Base-by-base conservation (phyloP, 2,329 filamentous ascomycete genomes). In the Cordyceps cicadae region DNA sequence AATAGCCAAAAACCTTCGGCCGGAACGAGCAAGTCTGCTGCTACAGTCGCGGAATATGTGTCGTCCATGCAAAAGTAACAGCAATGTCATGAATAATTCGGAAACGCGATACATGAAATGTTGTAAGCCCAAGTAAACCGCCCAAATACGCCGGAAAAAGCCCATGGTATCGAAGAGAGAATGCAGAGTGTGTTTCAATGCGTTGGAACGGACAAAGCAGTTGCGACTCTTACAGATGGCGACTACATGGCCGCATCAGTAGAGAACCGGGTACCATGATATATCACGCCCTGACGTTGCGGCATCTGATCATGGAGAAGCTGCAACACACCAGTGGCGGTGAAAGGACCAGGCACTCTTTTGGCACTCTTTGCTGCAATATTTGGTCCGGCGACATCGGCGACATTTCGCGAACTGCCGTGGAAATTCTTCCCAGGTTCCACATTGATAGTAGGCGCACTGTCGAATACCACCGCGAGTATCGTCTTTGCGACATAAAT, bases 311-410 rank as follows among this genome's bases (percentile, higher is more conserved):
- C 72, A 83, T 75, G 81, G 79, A 39, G 81, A 77, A 54, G 89
- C 89, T 62, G 88, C 87, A 62, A 94, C 88, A 73, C 94, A 99
- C 94, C 94, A 99, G 76, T 97, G 95, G 63, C 94, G 87, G 73
- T 99, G 94, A 75, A 92, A 97, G 32, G 94, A 92, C 94, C 94
- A 99, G 11, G 94, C 95, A 68, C 90, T 95, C 80, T 97, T 97
- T 77, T 99, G 94, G 76, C 94, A 99, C 75, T 99, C 94, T 76
- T 99, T 99, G 83, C 92, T 97, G 86, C 94, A 99, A 78, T 97
- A 97, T 75, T 99, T 99, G 64, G 94, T 99, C 66, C 94, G 87
- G 67, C 94, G 87, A 77, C 94, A 99, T 65, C 94, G 87, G 66
- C 94, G 87, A 77, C 94, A 99, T 77, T 99, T 99, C 67, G 94